Percentiles rank a stretch among this genome's conserved stretches.
These are phyloP conservation scores for Tetrapisispora pingtungensis DNA, from an alignment of 805 yeast genomes.

Conservation along the genomic window DNA sequence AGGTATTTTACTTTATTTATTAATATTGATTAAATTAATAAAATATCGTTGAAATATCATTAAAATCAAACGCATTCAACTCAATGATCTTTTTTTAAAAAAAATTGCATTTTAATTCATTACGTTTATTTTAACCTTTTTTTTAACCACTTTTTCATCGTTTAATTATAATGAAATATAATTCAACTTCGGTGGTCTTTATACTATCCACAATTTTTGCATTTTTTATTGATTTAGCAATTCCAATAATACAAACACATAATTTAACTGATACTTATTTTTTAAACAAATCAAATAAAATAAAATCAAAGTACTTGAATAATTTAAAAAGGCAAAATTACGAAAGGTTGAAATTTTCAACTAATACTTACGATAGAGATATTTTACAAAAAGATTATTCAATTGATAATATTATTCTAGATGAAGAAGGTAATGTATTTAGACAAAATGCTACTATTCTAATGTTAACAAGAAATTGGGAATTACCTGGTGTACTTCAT, in stretches of 20 bases:
- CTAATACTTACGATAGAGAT: slow-evolving; percentile 19
- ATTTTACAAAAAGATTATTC: slow-evolving; percentile 2
- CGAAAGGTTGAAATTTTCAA: slow-evolving; percentile 17
- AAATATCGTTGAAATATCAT: too few relatives aligned
- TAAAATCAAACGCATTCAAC: too few relatives aligned
- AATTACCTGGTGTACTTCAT: slow-evolving; percentile 58
- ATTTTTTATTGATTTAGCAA: not conserved
- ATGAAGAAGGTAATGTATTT: not conserved
- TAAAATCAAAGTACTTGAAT: slow-evolving; percentile 10
- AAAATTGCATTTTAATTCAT: too few relatives aligned
- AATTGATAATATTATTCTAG: not conserved
- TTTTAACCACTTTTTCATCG: too few relatives aligned
- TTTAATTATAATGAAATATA: not conserved
- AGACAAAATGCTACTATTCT: slow-evolving; percentile 65
- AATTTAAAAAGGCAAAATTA: slow-evolving; percentile 7
- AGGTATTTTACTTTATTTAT: too few relatives aligned
- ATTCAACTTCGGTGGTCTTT: not conserved
- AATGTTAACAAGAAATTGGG: slow-evolving; percentile 81
- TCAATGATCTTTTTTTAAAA: too few relatives aligned
- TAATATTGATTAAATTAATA: too few relatives aligned
- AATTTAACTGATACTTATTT: not conserved
- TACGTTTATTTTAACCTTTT: too few relatives aligned
- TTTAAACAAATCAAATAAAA: slow-evolving; percentile 8
- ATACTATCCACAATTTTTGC: not conserved
- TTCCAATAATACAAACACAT: too few relatives aligned